Evolutionary conservation across 306 rosid species (phyloP), one percentile per base, ranked within the genome.

Genomic region (Hylodesmum podocarpum): DNA sequence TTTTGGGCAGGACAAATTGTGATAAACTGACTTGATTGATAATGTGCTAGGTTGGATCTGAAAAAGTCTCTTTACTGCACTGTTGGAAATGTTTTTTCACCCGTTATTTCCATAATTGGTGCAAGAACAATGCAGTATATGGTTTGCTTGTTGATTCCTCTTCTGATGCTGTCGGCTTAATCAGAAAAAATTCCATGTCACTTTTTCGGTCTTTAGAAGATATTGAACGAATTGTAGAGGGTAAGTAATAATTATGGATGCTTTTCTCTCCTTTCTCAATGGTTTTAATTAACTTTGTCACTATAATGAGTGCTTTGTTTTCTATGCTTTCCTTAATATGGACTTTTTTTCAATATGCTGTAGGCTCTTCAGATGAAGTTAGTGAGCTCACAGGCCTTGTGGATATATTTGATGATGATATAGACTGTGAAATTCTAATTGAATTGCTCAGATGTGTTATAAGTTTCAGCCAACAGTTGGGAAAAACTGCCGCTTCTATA

Each of bases 21-120:
- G 47, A 21, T 34, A 66, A 75, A 57, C 58, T 76, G 72, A 83
- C 78, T 40, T 67, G 78, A 57, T 71, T 78, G 62, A 62, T 61
- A 18, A 67, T 84, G 54, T 72, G 47, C 61, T 80, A 95, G 98
- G 97, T 88, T 73, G 87, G 85, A 34, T 79, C 86, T 76, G 89
- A 79, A 43, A 88, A 85, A 67, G 69, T 86, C 61, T 88, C 98
- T 41, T 73, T 89, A 78, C 78, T 85, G 83, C 80, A 81, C 79
- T 85, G 96, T 82, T 95, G 98, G 97, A 95, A 88, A 80, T 84
- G 36, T 53, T 92, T 92, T 77, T 89, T 86, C 69, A 41, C 87
- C 29, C 87, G 82, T 65, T 92, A 92, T 81, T 89, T 87, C 86
- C 88, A 83, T 61, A 86, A 92, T 70, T 95, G 98, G 98, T 85